Percentiles rank a stretch among this genome's conserved stretches.
Evolutionary conservation across 116 monocot species (phyloP).

Genomic region (Zostera marina): DNA sequence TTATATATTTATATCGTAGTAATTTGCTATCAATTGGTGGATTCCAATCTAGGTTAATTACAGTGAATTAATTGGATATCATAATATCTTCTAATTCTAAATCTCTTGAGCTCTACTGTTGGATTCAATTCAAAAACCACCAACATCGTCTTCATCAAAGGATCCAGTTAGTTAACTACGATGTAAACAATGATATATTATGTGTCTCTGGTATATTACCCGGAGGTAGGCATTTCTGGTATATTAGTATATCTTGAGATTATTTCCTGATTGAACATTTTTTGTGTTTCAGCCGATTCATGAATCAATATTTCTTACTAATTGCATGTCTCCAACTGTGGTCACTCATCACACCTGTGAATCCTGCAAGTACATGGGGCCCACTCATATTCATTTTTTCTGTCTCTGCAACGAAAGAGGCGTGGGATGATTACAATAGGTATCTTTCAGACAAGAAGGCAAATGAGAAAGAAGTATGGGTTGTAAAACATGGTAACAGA

Average conservation of each 20-base stretch:
- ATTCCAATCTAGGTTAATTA: no score
- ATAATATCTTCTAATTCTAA: no score
- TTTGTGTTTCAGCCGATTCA: conserved; percentile 64
- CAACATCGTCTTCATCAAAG: no score
- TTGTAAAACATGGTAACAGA: conserved; percentile 56
- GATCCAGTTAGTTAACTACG: no score
- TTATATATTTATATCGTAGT: no score
- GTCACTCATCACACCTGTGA: conserved; percentile 94
- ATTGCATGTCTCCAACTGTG: conserved; percentile 96
- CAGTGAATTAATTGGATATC: no score
- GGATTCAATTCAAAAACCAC: no score
- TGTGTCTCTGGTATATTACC: no score
- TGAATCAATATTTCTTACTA: conserved; percentile 96
- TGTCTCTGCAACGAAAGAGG: conserved; percentile 91
- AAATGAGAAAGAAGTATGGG: conserved; percentile 86
- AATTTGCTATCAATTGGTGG: no score
- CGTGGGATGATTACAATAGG: conserved; percentile 99
- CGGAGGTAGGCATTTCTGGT: no score
- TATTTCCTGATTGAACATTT: not conserved
- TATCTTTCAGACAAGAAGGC: conserved; percentile 88
- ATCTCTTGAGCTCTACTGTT: no score
- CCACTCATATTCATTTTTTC: conserved; percentile 90
- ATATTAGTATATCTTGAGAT: not conserved
- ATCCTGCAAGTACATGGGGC: conserved; percentile 98
- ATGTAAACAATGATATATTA: no score